Evolutionary conservation across 1,139 yeast species (phyloP).

Genomic region (Candida neerlandica): DNA sequence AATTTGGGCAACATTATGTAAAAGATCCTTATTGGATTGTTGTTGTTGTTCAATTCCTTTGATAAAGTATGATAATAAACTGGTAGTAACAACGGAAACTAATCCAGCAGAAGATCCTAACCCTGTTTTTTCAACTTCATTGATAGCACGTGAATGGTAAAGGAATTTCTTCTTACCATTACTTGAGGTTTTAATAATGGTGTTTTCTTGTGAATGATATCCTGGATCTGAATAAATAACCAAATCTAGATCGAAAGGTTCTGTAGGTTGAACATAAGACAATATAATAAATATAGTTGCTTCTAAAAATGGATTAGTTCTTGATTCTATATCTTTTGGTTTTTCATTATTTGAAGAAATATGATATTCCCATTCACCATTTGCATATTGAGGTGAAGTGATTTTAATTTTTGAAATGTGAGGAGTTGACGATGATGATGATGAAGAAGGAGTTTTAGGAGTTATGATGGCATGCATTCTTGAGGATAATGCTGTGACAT

Average conservation of each 20-base stretch:
- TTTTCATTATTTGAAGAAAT: constrained; percentile 17
- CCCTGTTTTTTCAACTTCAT: constrained; percentile 88
- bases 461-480: constrained; percentile 79
- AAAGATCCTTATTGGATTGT: constrained; percentile 30
- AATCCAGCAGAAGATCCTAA: constrained; percentile 95
- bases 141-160: constrained; percentile 61
- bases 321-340: constrained; percentile 22
- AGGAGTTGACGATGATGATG: constrained; percentile 6
- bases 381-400: constrained; percentile 76
- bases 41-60: constrained; percentile 20
- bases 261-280: constrained; percentile 47
- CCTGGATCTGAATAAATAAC: constrained; percentile 84
- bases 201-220: constrained; percentile 74
- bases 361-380: constrained; percentile 70
- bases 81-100: constrained; percentile 78
- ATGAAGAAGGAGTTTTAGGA: constrained; percentile 12
- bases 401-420: constrained; percentile 41
- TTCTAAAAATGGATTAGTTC: constrained; percentile 73
- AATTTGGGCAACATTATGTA: constrained; percentile 85
- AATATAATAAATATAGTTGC: constrained; percentile 60
- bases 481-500: constrained; percentile 85
- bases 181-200: constrained; percentile 31
- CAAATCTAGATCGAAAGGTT: constrained; percentile 42
- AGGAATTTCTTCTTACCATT: constrained; percentile 51
- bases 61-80: constrained; percentile 55